Percentiles rank a stretch among this genome's conserved stretches.
Evolutionary conservation across 2,329 filamentous ascomycete genomes (phyloP).

Genomic region (Botrytis porri): DNA sequence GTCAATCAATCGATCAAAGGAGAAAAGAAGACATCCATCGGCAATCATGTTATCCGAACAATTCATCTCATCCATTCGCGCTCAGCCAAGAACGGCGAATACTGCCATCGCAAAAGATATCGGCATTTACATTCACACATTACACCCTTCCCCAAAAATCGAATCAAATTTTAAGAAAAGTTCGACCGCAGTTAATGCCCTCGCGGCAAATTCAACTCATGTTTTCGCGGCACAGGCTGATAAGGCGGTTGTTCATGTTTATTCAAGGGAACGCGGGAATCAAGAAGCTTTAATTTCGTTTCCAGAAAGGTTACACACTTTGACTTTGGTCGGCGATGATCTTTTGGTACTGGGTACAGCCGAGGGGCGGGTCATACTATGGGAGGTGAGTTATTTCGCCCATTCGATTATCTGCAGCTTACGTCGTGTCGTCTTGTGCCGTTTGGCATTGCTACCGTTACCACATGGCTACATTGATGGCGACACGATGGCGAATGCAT

Average conservation of each 20-base stretch:
- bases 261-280: constrained; percentile 76
- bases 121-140: constrained; percentile 80
- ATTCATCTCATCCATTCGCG: constrained; percentile 57
- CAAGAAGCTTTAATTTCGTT: constrained; percentile 89
- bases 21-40: no score
- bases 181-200: constrained; percentile 70
- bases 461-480: background rate
- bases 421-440: constrained; percentile 13
- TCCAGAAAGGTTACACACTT: constrained; percentile 77
- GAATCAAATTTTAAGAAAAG: constrained; percentile 88
- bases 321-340: constrained; percentile 65
- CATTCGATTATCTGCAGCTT: constrained; percentile 10
- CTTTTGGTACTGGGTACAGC: constrained; percentile 78
- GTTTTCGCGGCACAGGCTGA: constrained; percentile 89
- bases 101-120: constrained; percentile 71
- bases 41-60: constrained; percentile 56
- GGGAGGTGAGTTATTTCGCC: constrained; percentile 68
- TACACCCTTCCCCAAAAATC: constrained; percentile 73
- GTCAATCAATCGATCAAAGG: background rate
- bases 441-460: background rate
- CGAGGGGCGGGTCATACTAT: constrained; percentile 81
- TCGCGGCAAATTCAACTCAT: constrained; percentile 78
- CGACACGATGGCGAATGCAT: background rate
- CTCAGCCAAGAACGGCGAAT: constrained; percentile 57
- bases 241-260: constrained; percentile 91